Evolutionary conservation across 805 yeast species (phyloP).

Genomic region (Candida oleophila): DNA sequence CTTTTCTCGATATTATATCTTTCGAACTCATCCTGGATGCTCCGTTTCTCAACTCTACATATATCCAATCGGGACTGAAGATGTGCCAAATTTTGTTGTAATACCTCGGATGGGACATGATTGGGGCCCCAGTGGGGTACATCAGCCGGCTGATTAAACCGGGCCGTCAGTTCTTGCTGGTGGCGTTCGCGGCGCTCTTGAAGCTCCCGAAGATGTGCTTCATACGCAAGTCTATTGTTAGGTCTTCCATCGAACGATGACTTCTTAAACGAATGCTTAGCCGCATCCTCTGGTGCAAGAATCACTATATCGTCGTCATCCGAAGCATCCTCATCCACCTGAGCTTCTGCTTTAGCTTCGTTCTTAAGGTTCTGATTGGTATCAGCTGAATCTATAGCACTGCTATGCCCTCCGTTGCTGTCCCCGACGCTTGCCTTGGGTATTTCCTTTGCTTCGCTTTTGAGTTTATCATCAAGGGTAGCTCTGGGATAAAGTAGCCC

Average conservation of each 20-base stretch:
- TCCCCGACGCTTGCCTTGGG: background rate
- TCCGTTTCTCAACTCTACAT: background rate
- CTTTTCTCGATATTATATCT: background rate
- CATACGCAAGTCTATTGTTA: background rate
- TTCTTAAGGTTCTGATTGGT: background rate
- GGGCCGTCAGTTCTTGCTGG: background rate
- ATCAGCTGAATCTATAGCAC: background rate
- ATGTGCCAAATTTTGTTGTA: background rate
- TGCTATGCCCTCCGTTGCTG: too few species aligned
- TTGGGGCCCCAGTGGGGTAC: conserved; percentile 18
- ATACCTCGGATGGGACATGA: background rate
- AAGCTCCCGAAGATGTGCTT: background rate
- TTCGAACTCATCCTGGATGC: background rate
- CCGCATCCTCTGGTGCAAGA: conserved; percentile 29
- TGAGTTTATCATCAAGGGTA: background rate
- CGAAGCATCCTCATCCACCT: background rate
- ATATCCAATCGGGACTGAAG: background rate
- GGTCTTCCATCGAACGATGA: conserved; percentile 17
- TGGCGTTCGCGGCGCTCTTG: background rate
- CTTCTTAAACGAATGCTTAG: conserved; percentile 21
- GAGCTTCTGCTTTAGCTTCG: background rate
- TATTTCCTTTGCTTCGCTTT: background rate
- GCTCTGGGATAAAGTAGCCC: background rate
- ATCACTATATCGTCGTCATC: conserved; percentile 28
- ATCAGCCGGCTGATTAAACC: conserved; percentile 28